Base-by-base conservation (phyloP, 1,284 basidiomycete species). In the Boletellus deceptivus region DNA sequence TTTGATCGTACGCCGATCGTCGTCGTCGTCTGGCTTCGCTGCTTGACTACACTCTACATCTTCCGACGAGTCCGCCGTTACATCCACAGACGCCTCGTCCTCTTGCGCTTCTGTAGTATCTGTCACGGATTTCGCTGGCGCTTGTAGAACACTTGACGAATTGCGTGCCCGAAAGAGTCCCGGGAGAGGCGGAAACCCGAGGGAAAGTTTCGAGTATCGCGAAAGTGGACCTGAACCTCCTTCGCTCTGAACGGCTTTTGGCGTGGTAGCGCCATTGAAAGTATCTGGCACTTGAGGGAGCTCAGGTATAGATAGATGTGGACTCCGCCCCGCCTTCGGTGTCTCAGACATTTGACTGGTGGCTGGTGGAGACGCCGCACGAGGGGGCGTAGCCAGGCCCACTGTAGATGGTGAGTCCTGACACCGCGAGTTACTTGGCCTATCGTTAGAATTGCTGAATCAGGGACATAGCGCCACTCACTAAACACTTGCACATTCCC, bases 111-210 rank as follows among this genome's bases (percentile, higher is more conserved):
- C 70, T 29, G 55, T 62, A 46, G 62, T 58, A 22, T 67, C 64
- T 27, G 59, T 54, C 37, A 48, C 55, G 31, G 44, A 44, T 51
- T 55, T 67, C 46, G 29, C 49, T 39, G 55, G 49, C 27, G 48
- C 29, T 14, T 54, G 60, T 11, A 46, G 45, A 48, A 50, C 62
- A 27, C 71, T 67, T 36, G 80, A 78, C 20, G 82, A 76, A 60
- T 83, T 76, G 40, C 83, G 78, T 34, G 75, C 71, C 33, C 84
- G 78, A 44, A 86, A 73, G 62, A 89, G 83, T 22, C 80, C 83
- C 24, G 83, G 73, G 34, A 87, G 73, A 16, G 83, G 82, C 50
- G 80, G 76, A 59, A 87, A 74, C 56, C 77, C 81, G 59, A 86
- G 70, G 58, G 77, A 76, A 18, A 75, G 64, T 46, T 70, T 69